Conservation (phyloP, 305 asterid genomes). For the Lippia alba region DNA sequence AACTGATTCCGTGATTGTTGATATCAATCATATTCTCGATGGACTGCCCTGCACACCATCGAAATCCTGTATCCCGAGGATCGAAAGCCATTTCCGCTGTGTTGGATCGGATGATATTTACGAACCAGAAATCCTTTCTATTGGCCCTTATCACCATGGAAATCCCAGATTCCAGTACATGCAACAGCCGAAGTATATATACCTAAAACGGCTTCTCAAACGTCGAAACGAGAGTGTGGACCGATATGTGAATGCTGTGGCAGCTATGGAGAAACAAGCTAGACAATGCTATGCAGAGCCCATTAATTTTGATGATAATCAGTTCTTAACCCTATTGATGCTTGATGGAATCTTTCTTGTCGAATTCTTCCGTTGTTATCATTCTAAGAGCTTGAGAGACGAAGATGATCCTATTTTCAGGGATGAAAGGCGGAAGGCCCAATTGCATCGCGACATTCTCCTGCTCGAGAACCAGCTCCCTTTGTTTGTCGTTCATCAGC, state of each 20-base stretch:
- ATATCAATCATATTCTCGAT: not conserved
- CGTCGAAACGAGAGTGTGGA: not conserved
- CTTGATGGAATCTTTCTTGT: slow-evolving; percentile 30
- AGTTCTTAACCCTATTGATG: slow-evolving; percentile 19
- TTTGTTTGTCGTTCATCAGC: slow-evolving; percentile 10
- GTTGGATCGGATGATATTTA: not conserved
- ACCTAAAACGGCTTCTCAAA: slow-evolving; percentile 20
- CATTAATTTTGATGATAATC: not conserved
- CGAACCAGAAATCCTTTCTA: slow-evolving; percentile 22
- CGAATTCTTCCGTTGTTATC: slow-evolving; percentile 5
- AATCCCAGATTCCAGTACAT: not conserved
- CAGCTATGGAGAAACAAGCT: slow-evolving; percentile 4
- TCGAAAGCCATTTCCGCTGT: slow-evolving; percentile 10
- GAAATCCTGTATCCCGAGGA: slow-evolving; percentile 14
- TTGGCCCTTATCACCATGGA: slow-evolving; percentile 32
- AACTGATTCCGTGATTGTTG: too few relatives aligned
- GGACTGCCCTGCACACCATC: not conserved
- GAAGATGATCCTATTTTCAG: slow-evolving; percentile 5
- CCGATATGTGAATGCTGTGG: not conserved
- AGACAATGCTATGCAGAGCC: slow-evolving; percentile 15
- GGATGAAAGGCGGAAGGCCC: not conserved
- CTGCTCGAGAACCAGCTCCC: slow-evolving; percentile 33
- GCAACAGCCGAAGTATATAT: slow-evolving; percentile 21
- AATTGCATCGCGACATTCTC: slow-evolving; percentile 24
- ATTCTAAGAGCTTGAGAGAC: too few relatives aligned